Base-by-base conservation (phyloP, 371 early-diverging fungal species). In the Mortierella sp. region DNA sequence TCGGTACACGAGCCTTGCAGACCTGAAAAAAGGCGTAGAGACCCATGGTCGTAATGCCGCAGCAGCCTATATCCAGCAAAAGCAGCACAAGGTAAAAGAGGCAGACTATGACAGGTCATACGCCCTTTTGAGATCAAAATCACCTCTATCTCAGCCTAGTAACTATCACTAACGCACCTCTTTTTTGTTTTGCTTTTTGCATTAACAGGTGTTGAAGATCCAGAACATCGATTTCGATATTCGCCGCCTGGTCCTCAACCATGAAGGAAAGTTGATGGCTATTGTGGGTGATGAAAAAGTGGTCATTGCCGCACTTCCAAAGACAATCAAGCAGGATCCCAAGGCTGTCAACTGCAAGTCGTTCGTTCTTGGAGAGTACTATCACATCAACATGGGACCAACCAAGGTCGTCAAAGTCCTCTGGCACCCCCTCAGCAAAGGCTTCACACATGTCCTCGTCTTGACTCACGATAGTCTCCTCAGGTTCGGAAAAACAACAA, bases 351-450 rank as follows among this genome's bases (percentile, higher is more conserved):
- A 29, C 26, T 71, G 72, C 70, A 77, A 72, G 43, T 71, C 79
- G 37, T 77, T 72, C 62, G 58, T 65, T 0, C 60, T 77, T 1
- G 79, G 79, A 50, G 73, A 72, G 30, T 77, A 60, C 43, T 77
- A 77, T 50, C 79, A 77, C 55, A 77, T 77, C 60, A 72, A 77
- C 66, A 77, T 72, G 30, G 79, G 79, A 28, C 73, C 72, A 4
- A 61, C 72, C 55, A 77, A 77, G 52, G 55, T 77, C 14, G 73
- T 69, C 14, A 77, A 77, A 51, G 79, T 72, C 19, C 72, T 77
- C 25, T 77, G 79, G 79, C 79, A 77, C 25, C 79, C 79, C 19
- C 79, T 77, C 63, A 77, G 79, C 52, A 72, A 72, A 56, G 79
- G 79, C n/a, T 72, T 52, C 59, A 68, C 73, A 7, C 72, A 77